These are phyloP conservation scores for Emydomyces testavorans DNA, from an alignment of 2,329 filamentous ascomycete genomes.

Conservation along the genomic window DNA sequence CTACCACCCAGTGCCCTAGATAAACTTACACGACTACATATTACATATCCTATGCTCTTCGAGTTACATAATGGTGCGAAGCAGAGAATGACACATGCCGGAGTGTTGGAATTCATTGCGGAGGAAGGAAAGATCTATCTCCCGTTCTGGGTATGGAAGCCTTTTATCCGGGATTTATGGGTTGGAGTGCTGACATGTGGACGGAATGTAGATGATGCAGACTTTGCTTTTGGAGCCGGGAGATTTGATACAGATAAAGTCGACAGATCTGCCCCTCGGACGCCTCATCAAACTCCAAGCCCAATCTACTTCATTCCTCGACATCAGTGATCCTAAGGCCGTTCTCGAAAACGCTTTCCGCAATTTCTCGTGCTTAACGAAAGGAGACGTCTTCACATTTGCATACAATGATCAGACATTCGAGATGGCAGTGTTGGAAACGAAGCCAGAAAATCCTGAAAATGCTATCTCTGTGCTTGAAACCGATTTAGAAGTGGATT, in stretches of 20 bases:
- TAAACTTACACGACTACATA: conserved; percentile 89
- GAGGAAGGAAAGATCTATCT: conserved; percentile 95
- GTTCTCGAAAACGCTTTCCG: conserved; percentile 94
- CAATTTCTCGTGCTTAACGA: conserved; percentile 86
- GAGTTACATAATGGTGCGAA: conserved; percentile 84
- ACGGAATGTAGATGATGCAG: conserved; percentile 71
- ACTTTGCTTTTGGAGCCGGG: conserved; percentile 80
- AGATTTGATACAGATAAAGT: conserved; percentile 89
- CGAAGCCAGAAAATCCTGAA: conserved; percentile 71
- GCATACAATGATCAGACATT: conserved; percentile 91
- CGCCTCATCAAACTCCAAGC: conserved; percentile 93
- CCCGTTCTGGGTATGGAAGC: conserved; percentile 66
- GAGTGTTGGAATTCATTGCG: conserved; percentile 93
- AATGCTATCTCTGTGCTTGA: conserved; percentile 87
- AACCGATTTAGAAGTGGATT: conserved; percentile 93
- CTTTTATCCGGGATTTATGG: neutral
- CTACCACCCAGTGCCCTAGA: conserved; percentile 92
- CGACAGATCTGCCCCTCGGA: conserved; percentile 80
- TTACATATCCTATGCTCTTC: conserved; percentile 94
- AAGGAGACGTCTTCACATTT: conserved; percentile 92
- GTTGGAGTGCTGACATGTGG: conserved; percentile 8
- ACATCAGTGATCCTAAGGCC: conserved; percentile 93
- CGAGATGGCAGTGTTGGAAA: conserved; percentile 84
- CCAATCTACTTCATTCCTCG: conserved; percentile 83
- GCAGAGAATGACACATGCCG: conserved; percentile 73